These are phyloP conservation scores for Citrullus amarus DNA, from an alignment of 306 rosid species.

Conservation along the genomic window DNA sequence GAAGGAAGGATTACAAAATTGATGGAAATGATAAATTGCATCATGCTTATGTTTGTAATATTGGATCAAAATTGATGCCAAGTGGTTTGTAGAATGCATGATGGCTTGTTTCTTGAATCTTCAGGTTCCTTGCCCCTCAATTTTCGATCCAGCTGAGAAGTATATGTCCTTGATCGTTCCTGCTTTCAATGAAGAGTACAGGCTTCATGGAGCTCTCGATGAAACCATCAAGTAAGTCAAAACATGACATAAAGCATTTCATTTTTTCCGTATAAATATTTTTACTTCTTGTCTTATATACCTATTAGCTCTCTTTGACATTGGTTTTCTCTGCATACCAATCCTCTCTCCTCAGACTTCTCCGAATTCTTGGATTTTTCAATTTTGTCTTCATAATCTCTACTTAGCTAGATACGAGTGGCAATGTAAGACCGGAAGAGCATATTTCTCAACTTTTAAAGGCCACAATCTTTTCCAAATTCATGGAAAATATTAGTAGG, in stretches of 20 bases:
- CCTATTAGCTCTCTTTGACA: not conserved
- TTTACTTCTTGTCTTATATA: not conserved
- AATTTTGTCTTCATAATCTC: not conserved
- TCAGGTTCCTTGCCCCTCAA: slow-evolving; percentile 65
- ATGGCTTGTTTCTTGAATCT: not conserved
- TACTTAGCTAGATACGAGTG: not conserved
- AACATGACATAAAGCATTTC: not conserved
- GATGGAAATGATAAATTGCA: not conserved
- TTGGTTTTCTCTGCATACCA: not conserved
- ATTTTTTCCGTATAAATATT: not conserved
- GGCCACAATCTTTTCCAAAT: not conserved
- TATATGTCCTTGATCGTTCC: slow-evolving; percentile 78
- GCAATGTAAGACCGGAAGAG: not conserved
- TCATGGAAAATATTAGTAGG: not conserved
- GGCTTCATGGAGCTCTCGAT: slow-evolving; percentile 82
- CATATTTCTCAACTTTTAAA: not conserved
- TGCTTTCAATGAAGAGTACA: slow-evolving; percentile 71
- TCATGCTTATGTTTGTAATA: not conserved
- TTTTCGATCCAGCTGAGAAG: slow-evolving; percentile 79
- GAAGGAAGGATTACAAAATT: no score
- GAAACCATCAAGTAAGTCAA: slow-evolving; percentile 71
- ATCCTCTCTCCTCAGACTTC: not conserved
- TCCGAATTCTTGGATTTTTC: not conserved
- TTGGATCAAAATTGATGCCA: not conserved
- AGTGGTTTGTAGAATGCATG: slow-evolving; percentile 8